Base-by-base conservation (phyloP, 2,329 filamentous ascomycete genomes). In the Aureobasidium leucospermi region DNA sequence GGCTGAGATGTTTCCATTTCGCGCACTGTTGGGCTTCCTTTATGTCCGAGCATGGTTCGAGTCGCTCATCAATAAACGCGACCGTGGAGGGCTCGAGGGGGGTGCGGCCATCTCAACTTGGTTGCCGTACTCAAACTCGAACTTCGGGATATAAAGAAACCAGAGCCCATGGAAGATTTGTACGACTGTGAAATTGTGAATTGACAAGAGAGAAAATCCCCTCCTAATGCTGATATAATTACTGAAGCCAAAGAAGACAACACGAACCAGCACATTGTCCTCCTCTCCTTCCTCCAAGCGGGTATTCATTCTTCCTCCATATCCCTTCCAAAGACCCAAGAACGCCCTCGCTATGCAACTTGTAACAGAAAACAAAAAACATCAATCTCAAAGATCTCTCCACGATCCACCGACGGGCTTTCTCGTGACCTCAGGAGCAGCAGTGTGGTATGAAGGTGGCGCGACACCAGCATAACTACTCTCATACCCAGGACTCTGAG, bases 361-460 rank as follows among this genome's bases (percentile, higher is more conserved):
- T 6, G 7, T 1, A 32, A 42, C 4, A 41, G 13, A 13, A 38
- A 3, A n/a, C 10, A 10, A 28, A 41, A 5, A 7, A 15, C 1
- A 42, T 11, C 4, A 36, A 42, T 7, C 34, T 42, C 61, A 71
- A 11, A 72, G 59, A 59, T 72, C 71, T 61, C 68, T 64, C 69
- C 69, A 72, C 31, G 61, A 67, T 29, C 70, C 70, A 45, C 68
- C 65, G 39, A 71, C 68, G 7, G 71, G 70, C 62, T 68, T 71
- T 59, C 71, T 67, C 29, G 55, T 43, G 29, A 48, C 46, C 9
- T 39, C 62, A 8, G 53, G 53, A 45, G 45, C 51, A 39, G 45
- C 34, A 23, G 49, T 42, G 19, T 53, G 49, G 19, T 53, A 53
- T 16, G 42, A 57, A 19, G 62, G 48, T 39, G 60, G 55, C 36